phyloP scores from a whole-genome alignment of 495 filamentous ascomycete genomes.

The Penicillium macrosclerotiorum region DNA sequence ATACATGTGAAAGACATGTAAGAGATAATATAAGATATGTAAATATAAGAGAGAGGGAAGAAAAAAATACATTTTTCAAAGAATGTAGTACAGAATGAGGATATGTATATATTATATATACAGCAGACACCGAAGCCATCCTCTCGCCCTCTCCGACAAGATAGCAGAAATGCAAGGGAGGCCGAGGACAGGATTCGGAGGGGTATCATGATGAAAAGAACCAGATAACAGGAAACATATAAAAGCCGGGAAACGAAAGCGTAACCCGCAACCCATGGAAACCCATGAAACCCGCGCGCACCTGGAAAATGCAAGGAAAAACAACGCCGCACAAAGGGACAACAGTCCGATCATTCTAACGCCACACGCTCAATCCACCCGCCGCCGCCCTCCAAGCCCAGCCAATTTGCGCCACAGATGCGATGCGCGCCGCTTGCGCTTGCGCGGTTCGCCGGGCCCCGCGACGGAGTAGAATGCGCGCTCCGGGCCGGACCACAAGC shows the following conservation, averaged over 20 bases:
- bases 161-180: not conserved
- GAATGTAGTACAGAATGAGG: not conserved
- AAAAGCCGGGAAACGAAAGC: too few species aligned
- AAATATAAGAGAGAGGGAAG: not conserved
- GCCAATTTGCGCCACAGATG: slow-evolving; percentile 23
- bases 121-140: not conserved
- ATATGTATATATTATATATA: not conserved
- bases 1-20: too few species aligned
- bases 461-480: too few species aligned
- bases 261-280: too few species aligned
- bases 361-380: not conserved
- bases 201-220: too few species aligned
- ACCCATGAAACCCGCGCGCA: too few species aligned
- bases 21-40: too few species aligned
- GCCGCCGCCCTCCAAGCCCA: slow-evolving; percentile 16
- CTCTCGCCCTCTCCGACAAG: too few species aligned
- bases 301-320: too few species aligned
- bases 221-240: too few species aligned
- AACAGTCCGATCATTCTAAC: not conserved
- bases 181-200: not conserved
- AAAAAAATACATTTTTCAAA: not conserved
- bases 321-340: too few species aligned
- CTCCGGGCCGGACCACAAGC: too few species aligned
- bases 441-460: not conserved
- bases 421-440: slow-evolving; percentile 16